These are phyloP conservation scores for Rubia occidens DNA, from an alignment of 305 asterid species.

Conservation along the genomic window DNA sequence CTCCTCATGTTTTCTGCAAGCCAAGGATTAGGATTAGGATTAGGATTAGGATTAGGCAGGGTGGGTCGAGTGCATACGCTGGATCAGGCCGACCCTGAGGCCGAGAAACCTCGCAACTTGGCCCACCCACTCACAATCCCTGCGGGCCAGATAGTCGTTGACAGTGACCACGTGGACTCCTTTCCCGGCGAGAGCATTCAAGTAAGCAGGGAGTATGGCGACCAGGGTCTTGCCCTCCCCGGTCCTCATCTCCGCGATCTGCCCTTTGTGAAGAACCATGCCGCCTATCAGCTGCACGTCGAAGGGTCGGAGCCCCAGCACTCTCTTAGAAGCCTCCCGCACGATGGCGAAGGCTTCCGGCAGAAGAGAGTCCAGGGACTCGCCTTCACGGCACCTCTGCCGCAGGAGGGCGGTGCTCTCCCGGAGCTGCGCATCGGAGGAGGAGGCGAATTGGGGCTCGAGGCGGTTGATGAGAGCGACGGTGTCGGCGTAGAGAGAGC, in stretches of 20 bases:
- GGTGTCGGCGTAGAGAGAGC: slow-evolving; percentile 51
- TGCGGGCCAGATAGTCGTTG: slow-evolving; percentile 88
- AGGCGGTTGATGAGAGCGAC: slow-evolving; percentile 49
- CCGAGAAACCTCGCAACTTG: slow-evolving; percentile 97
- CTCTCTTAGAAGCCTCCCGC: slow-evolving; percentile 93
- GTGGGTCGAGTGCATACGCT: slow-evolving; percentile 55
- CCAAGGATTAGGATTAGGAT: background rate
- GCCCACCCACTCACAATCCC: slow-evolving; percentile 99
- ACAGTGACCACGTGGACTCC: slow-evolving; percentile 95
- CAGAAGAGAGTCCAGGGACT: slow-evolving; percentile 67
- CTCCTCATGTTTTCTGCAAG: slow-evolving; percentile 89
- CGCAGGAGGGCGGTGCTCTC: slow-evolving; percentile 66
- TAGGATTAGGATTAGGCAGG: too few species aligned
- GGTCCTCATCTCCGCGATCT: slow-evolving; percentile 96
- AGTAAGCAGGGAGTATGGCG: slow-evolving; percentile 85
- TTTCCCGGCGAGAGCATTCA: slow-evolving; percentile 83
- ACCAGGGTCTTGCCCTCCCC: slow-evolving; percentile 99
- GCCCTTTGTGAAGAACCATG: slow-evolving; percentile 97
- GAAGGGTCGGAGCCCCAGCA: slow-evolving; percentile 94
- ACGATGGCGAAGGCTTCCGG: slow-evolving; percentile 97
- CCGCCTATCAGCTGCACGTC: slow-evolving; percentile 95
- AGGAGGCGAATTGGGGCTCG: slow-evolving; percentile 64
- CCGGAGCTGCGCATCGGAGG: slow-evolving; percentile 67
- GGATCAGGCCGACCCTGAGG: slow-evolving; percentile 94
- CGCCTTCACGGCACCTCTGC: slow-evolving; percentile 50